Evolutionary conservation across 192 early-diverging fungal genomes (phyloP).

Genomic region (Coemansia umbellata): DNA sequence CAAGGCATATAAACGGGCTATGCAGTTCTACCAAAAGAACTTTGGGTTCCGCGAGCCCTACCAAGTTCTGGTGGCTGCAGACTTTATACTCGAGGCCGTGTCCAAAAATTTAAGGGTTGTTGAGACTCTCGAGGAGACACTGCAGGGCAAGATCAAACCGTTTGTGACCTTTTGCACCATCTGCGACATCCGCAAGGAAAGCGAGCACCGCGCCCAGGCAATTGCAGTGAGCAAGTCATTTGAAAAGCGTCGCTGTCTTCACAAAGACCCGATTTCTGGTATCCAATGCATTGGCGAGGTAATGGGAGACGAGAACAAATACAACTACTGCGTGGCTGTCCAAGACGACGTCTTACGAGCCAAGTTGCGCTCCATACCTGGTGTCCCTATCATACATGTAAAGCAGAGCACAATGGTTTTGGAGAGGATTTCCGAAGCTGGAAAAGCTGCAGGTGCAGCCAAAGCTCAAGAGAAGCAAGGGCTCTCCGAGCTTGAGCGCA

Average conservation of each 20-base stretch:
- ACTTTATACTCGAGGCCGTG: conserved; percentile 70
- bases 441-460: conserved; percentile 41
- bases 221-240: conserved; percentile 60
- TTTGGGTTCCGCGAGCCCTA: conserved; percentile 93
- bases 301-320: conserved; percentile 68
- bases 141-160: conserved; percentile 63
- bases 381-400: conserved; percentile 84
- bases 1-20: conserved; percentile 75
- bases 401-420: conserved; percentile 73
- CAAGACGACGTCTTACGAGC: conserved; percentile 69
- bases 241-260: conserved; percentile 79
- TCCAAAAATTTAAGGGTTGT: conserved; percentile 61
- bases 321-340: conserved; percentile 83
- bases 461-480: conserved; percentile 48
- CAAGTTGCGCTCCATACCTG: conserved; percentile 64
- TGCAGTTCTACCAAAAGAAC: conserved; percentile 72
- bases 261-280: conserved; percentile 58
- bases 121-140: conserved; percentile 58
- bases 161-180: conserved; percentile 73
- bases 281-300: conserved; percentile 71
- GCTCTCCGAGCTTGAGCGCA: conserved; percentile 53
- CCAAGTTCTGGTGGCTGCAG: conserved; percentile 82
- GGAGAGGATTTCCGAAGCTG: conserved; percentile 65
- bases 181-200: conserved; percentile 63
- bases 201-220: conserved; percentile 58